These are phyloP conservation scores for Russula earlei DNA, from an alignment of 768 basidiomycete species.

Conservation along the genomic window DNA sequence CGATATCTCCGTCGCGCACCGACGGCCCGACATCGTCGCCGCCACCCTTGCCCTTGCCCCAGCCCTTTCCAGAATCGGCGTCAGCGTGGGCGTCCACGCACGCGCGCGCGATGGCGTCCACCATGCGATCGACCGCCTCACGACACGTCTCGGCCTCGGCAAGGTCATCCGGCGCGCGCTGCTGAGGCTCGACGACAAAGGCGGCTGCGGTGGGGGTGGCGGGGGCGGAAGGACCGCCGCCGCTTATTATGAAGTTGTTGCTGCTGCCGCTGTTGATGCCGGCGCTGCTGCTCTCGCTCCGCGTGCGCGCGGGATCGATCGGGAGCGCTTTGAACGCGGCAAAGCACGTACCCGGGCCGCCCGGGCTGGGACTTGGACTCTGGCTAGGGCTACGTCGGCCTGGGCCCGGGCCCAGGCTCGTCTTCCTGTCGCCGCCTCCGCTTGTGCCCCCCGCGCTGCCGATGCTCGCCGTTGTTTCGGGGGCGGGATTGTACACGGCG, in stretches of 20 bases:
- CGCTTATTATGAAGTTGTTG: too few relatives aligned
- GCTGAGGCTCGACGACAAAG: too few relatives aligned
- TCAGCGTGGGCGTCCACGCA: conserved; percentile 51
- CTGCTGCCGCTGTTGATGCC: conserved; percentile 24
- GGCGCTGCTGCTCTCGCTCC: conserved; percentile 37
- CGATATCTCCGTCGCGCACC: conserved; percentile 60
- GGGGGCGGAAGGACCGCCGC: too few relatives aligned
- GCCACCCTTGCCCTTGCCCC: too few relatives aligned
- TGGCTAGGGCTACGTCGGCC: too few relatives aligned
- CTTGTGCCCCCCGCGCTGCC: not conserved
- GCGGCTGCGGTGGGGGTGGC: too few relatives aligned
- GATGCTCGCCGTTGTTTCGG: not conserved
- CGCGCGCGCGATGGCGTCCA: conserved; percentile 56
- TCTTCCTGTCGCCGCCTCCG: too few relatives aligned
- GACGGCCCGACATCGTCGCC: conserved; percentile 31
- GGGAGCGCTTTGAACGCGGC: conserved; percentile 77
- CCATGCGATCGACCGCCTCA: conserved; percentile 69
- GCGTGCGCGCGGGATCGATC: conserved; percentile 47
- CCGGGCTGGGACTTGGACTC: conserved; percentile 30
- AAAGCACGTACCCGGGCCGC: conserved; percentile 39
- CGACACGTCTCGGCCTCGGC: conserved; percentile 56
- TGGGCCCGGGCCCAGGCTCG: too few relatives aligned
- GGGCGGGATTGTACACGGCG: conserved; percentile 24
- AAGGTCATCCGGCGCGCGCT: conserved; percentile 41
- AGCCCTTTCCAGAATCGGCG: conserved; percentile 21